Conservation (phyloP, 306 rosid genomes). For the Nissolia schottii region DNA sequence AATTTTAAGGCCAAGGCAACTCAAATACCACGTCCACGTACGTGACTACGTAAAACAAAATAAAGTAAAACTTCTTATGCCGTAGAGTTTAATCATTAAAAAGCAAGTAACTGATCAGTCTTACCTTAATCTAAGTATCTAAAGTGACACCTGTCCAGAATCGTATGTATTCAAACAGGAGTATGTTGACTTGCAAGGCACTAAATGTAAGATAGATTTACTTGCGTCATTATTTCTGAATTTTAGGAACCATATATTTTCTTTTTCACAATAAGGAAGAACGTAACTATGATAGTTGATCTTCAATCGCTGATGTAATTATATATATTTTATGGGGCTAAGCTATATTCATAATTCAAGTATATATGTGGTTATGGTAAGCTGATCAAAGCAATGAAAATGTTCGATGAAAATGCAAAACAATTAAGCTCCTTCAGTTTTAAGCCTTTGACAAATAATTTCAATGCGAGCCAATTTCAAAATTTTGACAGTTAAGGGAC, state of each 20-base stretch:
- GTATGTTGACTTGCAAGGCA: slow-evolving; percentile 31
- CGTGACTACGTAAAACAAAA: not conserved
- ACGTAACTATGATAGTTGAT: not conserved
- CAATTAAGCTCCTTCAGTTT: not conserved
- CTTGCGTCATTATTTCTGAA: not conserved
- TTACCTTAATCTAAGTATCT: not conserved
- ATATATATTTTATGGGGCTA: not conserved
- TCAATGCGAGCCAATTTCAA: too few relatives aligned
- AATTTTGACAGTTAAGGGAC: not conserved
- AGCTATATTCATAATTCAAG: not conserved
- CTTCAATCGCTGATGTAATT: not conserved
- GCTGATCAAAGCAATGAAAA: too few relatives aligned
- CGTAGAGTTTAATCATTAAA: not conserved
- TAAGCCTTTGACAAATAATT: not conserved
- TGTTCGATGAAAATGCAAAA: not conserved
- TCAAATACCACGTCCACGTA: not conserved
- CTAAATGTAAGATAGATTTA: not conserved
- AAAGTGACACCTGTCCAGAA: slow-evolving; percentile 10
- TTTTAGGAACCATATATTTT: not conserved
- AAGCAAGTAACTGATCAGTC: not conserved
- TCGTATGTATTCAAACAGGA: not conserved
- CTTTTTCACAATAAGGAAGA: slow-evolving; percentile 10
- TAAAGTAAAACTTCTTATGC: not conserved
- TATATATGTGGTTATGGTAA: too few relatives aligned
- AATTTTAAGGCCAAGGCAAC: not conserved